phyloP scores from a whole-genome alignment of 163 green algal species.

The Coccomyxa subellipsoidea region DNA sequence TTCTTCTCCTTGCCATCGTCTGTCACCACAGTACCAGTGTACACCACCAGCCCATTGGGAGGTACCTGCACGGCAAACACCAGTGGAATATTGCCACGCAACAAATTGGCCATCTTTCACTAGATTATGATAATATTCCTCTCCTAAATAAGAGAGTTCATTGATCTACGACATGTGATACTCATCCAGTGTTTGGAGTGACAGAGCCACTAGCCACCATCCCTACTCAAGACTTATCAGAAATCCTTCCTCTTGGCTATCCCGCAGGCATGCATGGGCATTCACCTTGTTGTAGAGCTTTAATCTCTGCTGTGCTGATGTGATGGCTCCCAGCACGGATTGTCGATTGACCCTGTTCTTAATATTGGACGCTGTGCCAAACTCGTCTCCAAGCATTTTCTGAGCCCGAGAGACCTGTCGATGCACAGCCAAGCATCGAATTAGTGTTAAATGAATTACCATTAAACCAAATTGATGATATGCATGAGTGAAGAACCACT shows the following conservation, averaged over 20 bases:
- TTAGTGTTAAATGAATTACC: neutral
- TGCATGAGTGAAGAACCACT: neutral
- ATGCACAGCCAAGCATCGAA: neutral
- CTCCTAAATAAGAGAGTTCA: no score
- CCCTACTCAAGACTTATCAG: neutral
- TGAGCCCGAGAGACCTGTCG: constrained; percentile 84
- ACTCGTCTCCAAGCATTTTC: constrained; percentile 98
- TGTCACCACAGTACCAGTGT: constrained; percentile 97
- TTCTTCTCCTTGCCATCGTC: constrained; percentile 99
- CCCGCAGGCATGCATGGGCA: neutral
- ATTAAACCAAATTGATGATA: neutral
- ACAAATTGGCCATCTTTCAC: neutral
- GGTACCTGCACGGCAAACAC: constrained; percentile 65
- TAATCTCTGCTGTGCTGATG: constrained; percentile 93
- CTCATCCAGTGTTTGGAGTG: no score
- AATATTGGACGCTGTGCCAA: constrained; percentile 99
- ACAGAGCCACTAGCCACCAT: constrained; percentile 4
- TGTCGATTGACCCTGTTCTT: constrained; percentile 98
- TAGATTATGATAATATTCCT: no score
- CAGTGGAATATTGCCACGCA: neutral
- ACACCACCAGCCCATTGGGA: constrained; percentile 95
- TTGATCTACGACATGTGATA: no score
- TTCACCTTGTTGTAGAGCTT: constrained; percentile 96
- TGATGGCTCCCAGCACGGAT: constrained; percentile 97
- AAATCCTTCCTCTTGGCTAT: neutral